These are phyloP conservation scores for Lipomyces starkeyi DNA, from an alignment of 805 yeast species.

Conservation along the genomic window DNA sequence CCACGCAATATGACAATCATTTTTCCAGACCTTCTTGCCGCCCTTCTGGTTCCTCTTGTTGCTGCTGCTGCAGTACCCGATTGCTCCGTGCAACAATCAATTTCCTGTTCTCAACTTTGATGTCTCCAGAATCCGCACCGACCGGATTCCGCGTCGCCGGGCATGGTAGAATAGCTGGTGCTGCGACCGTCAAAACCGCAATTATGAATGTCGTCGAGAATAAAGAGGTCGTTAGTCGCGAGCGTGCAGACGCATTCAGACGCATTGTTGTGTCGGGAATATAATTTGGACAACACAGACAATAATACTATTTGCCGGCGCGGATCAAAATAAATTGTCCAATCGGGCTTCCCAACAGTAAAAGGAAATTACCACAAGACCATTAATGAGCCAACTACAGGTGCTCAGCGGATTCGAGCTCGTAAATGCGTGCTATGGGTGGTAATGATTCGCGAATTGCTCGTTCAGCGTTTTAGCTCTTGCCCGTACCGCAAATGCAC, in stretches of 20 bases:
- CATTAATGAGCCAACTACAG: background rate
- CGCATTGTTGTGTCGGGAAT: constrained; percentile 49
- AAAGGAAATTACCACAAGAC: background rate
- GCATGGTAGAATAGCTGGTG: constrained; percentile 49
- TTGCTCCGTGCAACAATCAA: constrained; percentile 13
- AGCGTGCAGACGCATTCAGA: constrained; percentile 63
- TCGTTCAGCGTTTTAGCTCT: too few species aligned
- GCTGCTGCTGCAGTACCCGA: background rate
- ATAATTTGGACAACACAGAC: background rate
- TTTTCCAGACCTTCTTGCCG: background rate
- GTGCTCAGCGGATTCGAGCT: background rate
- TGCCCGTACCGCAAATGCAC: background rate
- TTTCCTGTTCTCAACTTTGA: constrained; percentile 12
- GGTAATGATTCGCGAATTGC: too few species aligned
- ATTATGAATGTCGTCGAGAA: constrained; percentile 78
- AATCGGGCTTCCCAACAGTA: background rate
- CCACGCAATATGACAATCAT: background rate
- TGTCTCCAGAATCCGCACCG: constrained; percentile 31
- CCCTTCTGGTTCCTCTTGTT: background rate
- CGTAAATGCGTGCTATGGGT: background rate
- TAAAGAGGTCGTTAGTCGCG: constrained; percentile 64
- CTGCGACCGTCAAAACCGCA: constrained; percentile 68
- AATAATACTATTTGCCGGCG: background rate
- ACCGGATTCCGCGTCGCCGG: constrained; percentile 41
- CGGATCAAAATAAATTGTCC: background rate